phyloP scores from a whole-genome alignment of 352 stramenopile genomes.

The Hyaloperonospora arabidopsidis region DNA sequence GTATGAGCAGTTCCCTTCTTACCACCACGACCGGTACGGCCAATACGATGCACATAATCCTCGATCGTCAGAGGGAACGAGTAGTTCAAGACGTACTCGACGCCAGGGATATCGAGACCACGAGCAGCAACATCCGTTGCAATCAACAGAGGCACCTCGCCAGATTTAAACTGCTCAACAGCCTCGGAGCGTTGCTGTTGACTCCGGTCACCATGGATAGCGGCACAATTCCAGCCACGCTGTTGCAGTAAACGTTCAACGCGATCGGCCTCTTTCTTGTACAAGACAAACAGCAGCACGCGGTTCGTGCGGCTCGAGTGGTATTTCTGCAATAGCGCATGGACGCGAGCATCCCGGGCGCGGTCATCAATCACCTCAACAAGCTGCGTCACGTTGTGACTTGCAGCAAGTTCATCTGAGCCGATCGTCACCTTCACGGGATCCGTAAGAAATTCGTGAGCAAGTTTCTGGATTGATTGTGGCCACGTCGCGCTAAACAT shows the following conservation, averaged over 20 bases:
- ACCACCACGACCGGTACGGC: constrained; percentile 89
- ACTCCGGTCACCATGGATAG: constrained; percentile 95
- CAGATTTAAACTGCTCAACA: constrained; percentile 93
- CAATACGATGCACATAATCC: constrained; percentile 95
- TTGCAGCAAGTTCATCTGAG: constrained; percentile 92
- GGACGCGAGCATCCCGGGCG: constrained; percentile 77
- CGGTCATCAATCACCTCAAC: constrained; percentile 93
- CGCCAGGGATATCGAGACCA: constrained; percentile 95
- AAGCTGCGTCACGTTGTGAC: constrained; percentile 92
- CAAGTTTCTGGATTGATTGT: constrained; percentile 93
- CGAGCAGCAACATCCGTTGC: constrained; percentile 95
- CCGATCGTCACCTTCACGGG: constrained; percentile 91
- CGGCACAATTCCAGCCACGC: constrained; percentile 88
- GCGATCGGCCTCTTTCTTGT: constrained; percentile 97
- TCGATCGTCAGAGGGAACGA: constrained; percentile 97
- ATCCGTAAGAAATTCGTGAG: constrained; percentile 91
- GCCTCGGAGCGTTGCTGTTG: constrained; percentile 88
- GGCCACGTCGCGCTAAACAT: constrained; percentile 98
- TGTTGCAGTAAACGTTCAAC: constrained; percentile 90
- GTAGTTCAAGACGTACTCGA: constrained; percentile 97
- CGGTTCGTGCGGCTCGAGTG: constrained; percentile 87
- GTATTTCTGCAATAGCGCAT: constrained; percentile 90
- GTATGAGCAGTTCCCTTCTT: constrained; percentile 93
- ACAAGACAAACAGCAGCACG: constrained; percentile 95
- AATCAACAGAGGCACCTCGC: constrained; percentile 90